Evolutionary conservation across 768 basidiomycete species (phyloP).

Genomic region (Megacollybia marginata): DNA sequence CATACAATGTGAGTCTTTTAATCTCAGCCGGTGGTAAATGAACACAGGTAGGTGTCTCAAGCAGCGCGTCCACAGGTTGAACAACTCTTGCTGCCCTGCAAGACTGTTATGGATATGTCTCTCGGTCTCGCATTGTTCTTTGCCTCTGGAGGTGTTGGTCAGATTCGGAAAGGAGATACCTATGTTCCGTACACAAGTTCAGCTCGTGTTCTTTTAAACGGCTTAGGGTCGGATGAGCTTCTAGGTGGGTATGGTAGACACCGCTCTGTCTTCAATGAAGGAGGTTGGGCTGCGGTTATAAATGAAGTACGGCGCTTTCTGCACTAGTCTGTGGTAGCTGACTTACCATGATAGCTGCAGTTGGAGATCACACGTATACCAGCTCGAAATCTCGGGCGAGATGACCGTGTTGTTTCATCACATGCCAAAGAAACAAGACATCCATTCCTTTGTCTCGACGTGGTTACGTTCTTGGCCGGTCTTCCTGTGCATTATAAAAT

Average conservation of each 20-base stretch:
- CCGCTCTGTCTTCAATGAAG: constrained; percentile 58
- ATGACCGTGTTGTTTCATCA: constrained; percentile 89
- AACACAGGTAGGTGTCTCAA: constrained; percentile 53
- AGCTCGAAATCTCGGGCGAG: constrained; percentile 83
- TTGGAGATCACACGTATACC: constrained; percentile 85
- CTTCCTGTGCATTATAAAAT: constrained; percentile 79
- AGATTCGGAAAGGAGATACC: constrained; percentile 32
- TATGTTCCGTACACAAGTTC: constrained; percentile 54
- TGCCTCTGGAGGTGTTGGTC: constrained; percentile 76
- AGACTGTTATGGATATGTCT: constrained; percentile 93
- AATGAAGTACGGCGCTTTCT: constrained; percentile 52
- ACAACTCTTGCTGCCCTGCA: constrained; percentile 68
- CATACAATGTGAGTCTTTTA: constrained; percentile 51
- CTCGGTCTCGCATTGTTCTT: constrained; percentile 90
- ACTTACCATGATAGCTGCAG: constrained; percentile 58
- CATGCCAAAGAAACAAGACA: constrained; percentile 91
- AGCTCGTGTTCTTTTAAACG: constrained; percentile 81
- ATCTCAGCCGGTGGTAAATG: neutral
- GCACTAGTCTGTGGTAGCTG: neutral
- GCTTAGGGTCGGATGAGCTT: constrained; percentile 92
- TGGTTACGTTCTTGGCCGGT: constrained; percentile 69
- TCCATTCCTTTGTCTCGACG: constrained; percentile 78
- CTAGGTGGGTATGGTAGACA: constrained; percentile 93
- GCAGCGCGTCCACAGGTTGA: constrained; percentile 48
- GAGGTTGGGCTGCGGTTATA: constrained; percentile 72